Evolutionary conservation across 1,284 basidiomycete species (phyloP).

Genomic region (Microbotryomycetes sp.): DNA sequence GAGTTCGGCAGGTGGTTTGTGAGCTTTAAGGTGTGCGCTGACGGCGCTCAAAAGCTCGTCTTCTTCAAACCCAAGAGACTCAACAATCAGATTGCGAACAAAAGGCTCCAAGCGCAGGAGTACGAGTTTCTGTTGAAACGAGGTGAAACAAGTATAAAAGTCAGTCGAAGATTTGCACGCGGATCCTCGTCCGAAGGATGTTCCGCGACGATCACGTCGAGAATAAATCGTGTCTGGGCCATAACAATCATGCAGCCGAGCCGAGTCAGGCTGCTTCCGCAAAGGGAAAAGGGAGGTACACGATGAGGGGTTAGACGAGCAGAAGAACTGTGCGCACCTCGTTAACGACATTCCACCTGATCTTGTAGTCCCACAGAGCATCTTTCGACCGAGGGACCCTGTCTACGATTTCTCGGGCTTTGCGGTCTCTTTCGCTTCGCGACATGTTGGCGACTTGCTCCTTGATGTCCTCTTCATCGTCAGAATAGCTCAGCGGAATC

Average conservation of each 20-base stretch:
- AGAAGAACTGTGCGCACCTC: slow-evolving; percentile 30
- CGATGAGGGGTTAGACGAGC: too few relatives aligned
- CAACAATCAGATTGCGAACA: slow-evolving; percentile 35
- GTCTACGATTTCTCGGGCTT: slow-evolving; percentile 33
- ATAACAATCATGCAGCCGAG: too few relatives aligned
- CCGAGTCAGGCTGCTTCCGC: too few relatives aligned
- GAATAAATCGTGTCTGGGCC: too few relatives aligned
- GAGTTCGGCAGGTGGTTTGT: slow-evolving; percentile 34
- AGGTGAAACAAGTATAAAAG: too few relatives aligned
- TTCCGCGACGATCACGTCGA: too few relatives aligned
- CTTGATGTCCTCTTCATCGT: slow-evolving; percentile 35
- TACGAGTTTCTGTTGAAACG: too few relatives aligned
- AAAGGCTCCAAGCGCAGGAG: slow-evolving; percentile 36
- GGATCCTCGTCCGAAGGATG: too few relatives aligned
- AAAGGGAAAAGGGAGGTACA: too few relatives aligned
- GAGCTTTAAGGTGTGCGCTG: slow-evolving; percentile 35
- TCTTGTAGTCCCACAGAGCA: slow-evolving; percentile 29
- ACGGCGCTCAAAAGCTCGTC: slow-evolving; percentile 37
- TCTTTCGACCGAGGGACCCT: slow-evolving; percentile 34
- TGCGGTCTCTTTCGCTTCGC: slow-evolving; percentile 23
- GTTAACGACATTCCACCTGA: slow-evolving; percentile 34
- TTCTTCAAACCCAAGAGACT: slow-evolving; percentile 38
- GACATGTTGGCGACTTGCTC: slow-evolving; percentile 7
- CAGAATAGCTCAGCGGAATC: slow-evolving; percentile 38
- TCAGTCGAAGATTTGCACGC: too few relatives aligned